Evolutionary conservation across 2,329 filamentous ascomycete species (phyloP).

Genomic region (Colletotrichum sp.): DNA sequence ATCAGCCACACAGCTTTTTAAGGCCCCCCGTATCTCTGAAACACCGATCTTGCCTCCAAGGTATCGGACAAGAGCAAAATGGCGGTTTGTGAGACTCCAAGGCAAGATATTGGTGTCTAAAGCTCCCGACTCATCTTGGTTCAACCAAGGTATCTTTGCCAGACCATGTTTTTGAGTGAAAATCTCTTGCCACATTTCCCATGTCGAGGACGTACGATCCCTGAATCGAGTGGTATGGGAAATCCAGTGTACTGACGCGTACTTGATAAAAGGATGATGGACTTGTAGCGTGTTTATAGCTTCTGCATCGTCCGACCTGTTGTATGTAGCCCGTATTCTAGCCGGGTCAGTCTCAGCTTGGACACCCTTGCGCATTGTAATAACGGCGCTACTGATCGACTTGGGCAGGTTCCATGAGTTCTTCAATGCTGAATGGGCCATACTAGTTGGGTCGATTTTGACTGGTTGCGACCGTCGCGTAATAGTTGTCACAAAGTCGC

Average conservation of each 20-base stretch:
- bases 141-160: background rate
- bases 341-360: background rate
- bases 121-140: accelerated
- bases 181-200: background rate
- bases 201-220: background rate
- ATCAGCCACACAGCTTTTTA: accelerated
- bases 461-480: background rate
- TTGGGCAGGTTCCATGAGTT: background rate
- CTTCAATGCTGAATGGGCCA: background rate
- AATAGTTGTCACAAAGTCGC: background rate
- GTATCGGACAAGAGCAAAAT: background rate
- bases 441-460: background rate
- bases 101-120: accelerated
- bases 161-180: background rate
- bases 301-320: background rate
- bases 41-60: background rate
- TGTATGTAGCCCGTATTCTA: background rate
- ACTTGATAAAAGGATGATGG: background rate
- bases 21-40: background rate
- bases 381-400: background rate
- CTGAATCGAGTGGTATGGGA: background rate
- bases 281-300: background rate
- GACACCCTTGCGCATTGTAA: background rate
- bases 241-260: background rate
- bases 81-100: background rate